phyloP scores from a whole-genome alignment of 352 stramenopile genomes.

The Globisporangium polare region DNA sequence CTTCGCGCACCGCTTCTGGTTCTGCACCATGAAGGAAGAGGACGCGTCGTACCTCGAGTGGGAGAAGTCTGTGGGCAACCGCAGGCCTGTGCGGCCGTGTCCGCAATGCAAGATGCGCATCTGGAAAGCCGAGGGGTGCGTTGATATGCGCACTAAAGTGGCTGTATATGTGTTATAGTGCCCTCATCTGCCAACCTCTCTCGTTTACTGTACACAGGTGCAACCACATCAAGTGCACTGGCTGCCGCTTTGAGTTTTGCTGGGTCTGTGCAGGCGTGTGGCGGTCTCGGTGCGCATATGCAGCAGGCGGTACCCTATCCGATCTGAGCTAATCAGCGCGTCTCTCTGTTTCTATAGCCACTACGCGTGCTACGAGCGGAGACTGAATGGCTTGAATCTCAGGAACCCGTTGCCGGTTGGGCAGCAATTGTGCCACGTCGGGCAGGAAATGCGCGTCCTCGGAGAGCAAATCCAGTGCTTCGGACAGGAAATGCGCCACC shows the following conservation, averaged over 20 bases:
- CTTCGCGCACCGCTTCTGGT: constrained; percentile 56
- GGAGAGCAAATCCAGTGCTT: too few species aligned
- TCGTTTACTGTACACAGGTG: constrained; percentile 14
- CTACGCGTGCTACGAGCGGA: constrained; percentile 65
- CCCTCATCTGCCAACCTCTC: too few species aligned
- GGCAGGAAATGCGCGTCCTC: neutral
- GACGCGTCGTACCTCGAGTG: neutral
- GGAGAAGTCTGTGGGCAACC: constrained; percentile 54
- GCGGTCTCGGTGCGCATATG: constrained; percentile 24
- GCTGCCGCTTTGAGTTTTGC: constrained; percentile 62
- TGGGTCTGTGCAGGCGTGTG: constrained; percentile 61
- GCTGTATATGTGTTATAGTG: neutral
- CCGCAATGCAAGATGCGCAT: constrained; percentile 65
- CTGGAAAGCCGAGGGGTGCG: constrained; percentile 67
- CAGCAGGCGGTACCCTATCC: neutral
- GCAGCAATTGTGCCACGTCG: constrained; percentile 9
- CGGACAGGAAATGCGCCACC: neutral
- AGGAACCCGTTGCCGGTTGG: constrained; percentile 23
- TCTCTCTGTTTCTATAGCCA: constrained; percentile 25
- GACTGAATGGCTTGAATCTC: constrained; percentile 22
- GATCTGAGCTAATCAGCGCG: neutral
- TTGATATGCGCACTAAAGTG: neutral
- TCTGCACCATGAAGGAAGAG: constrained; percentile 21
- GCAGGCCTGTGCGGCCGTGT: constrained; percentile 48
- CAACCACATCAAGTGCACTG: constrained; percentile 75